Conservation (phyloP, 768 basidiomycete species). For the Amanita pallidorosea region DNA sequence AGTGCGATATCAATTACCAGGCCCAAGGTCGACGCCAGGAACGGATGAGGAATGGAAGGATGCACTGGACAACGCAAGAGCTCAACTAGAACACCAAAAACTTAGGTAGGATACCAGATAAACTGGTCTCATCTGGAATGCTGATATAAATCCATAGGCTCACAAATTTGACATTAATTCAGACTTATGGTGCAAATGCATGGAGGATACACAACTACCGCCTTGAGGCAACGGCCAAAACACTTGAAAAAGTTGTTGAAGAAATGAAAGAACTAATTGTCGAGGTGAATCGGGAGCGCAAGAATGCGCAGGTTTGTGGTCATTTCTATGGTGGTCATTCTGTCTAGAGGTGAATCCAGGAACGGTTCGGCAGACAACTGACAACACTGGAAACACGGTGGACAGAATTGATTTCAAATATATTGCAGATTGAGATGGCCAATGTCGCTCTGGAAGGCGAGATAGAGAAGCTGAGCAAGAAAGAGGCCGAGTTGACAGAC, state of each 20-base stretch:
- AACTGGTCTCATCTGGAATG: background rate
- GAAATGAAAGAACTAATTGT: conserved; percentile 69
- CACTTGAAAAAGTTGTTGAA: conserved; percentile 63
- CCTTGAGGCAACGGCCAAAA: conserved; percentile 66
- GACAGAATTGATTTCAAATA: conserved; percentile 86
- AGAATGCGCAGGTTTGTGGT: conserved; percentile 65
- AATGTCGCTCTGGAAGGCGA: conserved; percentile 83
- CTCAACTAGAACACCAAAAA: conserved; percentile 79
- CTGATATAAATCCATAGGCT: conserved; percentile 36
- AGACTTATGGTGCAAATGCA: conserved; percentile 83
- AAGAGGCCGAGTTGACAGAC: conserved; percentile 51
- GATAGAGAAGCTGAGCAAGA: conserved; percentile 46
- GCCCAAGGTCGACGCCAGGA: conserved; percentile 47
- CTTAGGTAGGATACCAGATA: conserved; percentile 39
- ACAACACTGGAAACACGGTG: conserved; percentile 77
- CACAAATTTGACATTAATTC: conserved; percentile 71
- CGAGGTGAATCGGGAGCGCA: conserved; percentile 80
- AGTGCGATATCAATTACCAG: conserved; percentile 64
- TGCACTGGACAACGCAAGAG: conserved; percentile 65
- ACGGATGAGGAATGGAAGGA: conserved; percentile 70
- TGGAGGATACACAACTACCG: conserved; percentile 90
- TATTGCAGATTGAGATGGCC: conserved; percentile 93
- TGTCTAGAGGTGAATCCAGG: conserved; percentile 30
- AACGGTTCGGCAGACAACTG: conserved; percentile 67
- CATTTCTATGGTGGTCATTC: background rate